Conservation (phyloP, 768 basidiomycete genomes). For the Boletus insuetus region DNA sequence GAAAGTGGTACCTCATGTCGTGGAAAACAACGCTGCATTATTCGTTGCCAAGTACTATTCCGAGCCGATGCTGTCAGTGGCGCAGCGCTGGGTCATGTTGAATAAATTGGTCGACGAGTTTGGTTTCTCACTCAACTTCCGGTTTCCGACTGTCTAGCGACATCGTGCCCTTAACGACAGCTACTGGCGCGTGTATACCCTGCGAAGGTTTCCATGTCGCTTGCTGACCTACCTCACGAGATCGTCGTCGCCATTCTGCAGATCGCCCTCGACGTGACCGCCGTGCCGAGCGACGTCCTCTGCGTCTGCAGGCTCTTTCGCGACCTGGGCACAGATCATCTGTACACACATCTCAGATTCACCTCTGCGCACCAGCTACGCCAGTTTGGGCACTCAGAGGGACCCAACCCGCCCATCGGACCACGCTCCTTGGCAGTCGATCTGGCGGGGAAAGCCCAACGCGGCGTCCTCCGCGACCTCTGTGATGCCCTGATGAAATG, state of each 20-base stretch:
- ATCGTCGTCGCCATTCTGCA: conserved; percentile 19
- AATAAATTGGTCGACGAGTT: too few species aligned
- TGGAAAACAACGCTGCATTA: too few species aligned
- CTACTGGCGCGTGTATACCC: neutral
- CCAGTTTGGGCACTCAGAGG: conserved; percentile 11
- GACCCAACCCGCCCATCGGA: conserved; percentile 14
- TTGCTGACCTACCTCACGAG: conserved; percentile 24
- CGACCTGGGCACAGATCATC: conserved; percentile 15
- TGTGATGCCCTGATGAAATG: conserved; percentile 27
- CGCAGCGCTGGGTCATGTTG: neutral
- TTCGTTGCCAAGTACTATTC: neutral
- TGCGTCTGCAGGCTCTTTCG: conserved; percentile 20
- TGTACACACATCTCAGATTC: conserved; percentile 29
- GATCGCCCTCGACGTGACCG: conserved; percentile 9
- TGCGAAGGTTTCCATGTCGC: neutral
- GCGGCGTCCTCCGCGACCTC: conserved; percentile 28
- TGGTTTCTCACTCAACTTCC: neutral
- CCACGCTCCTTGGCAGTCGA: conserved; percentile 29
- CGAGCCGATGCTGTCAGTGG: neutral
- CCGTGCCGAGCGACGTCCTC: conserved; percentile 22
- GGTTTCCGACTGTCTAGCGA: conserved; percentile 3
- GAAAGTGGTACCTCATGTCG: too few species aligned
- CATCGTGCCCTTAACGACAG: neutral
- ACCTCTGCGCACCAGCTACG: conserved; percentile 20
- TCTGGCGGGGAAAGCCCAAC: conserved; percentile 30